Percentiles rank a stretch among this genome's conserved stretches.
These are phyloP conservation scores for Verbena officinalis DNA, from an alignment of 257 asterid genomes.

Conservation along the genomic window DNA sequence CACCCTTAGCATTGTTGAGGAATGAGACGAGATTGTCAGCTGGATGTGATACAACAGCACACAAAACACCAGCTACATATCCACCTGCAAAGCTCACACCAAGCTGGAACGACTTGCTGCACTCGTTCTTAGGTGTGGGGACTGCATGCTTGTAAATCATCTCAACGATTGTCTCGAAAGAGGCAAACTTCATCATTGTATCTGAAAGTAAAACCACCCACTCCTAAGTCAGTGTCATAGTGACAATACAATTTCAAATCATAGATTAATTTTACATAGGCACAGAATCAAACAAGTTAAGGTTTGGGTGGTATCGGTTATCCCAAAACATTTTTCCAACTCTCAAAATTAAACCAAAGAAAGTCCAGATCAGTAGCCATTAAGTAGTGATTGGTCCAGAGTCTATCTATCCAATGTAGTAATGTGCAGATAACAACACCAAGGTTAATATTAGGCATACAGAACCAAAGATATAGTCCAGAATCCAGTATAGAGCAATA, in stretches of 20 bases:
- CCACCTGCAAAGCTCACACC: slow-evolving; percentile 95
- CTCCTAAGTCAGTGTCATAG: neutral
- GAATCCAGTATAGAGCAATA: neutral
- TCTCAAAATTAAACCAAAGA: neutral
- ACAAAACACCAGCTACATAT: slow-evolving; percentile 79
- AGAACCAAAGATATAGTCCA: neutral
- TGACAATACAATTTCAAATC: neutral
- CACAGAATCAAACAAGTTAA: neutral
- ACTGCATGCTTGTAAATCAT: slow-evolving; percentile 68
- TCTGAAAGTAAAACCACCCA: slow-evolving; percentile 48
- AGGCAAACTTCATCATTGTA: slow-evolving; percentile 94
- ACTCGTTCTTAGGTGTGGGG: slow-evolving; percentile 72
- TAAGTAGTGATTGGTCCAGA: too few species aligned
- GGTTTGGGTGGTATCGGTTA: neutral
- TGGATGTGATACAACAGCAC: slow-evolving; percentile 89
- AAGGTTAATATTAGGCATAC: neutral
- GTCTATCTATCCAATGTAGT: too few species aligned
- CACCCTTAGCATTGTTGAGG: slow-evolving; percentile 93
- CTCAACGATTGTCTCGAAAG: slow-evolving; percentile 85
- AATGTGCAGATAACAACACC: neutral
- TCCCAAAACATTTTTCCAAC: neutral
- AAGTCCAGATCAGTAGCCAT: neutral
- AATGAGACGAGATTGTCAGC: slow-evolving; percentile 92
- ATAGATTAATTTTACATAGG: neutral
- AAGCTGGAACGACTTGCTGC: slow-evolving; percentile 79